Evolutionary conservation across 139 green algal species (phyloP).

Genomic region (Zygnema circumcarinatum): DNA sequence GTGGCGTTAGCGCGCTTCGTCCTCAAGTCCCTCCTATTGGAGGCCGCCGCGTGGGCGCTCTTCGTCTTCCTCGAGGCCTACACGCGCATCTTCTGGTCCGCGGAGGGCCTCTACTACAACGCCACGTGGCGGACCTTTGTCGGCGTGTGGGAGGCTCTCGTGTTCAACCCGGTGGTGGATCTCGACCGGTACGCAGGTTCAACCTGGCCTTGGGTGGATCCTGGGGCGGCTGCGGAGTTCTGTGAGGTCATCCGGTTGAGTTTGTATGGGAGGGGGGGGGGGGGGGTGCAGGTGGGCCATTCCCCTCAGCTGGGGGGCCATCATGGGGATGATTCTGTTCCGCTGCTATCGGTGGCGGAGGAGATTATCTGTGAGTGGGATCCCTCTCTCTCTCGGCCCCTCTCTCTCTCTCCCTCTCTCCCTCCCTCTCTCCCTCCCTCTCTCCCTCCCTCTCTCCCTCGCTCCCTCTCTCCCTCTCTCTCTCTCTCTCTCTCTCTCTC

Average conservation of each 20-base stretch:
- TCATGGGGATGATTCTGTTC: slow-evolving; percentile 3
- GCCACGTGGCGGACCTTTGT: slow-evolving; percentile 44
- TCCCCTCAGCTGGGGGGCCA: background rate
- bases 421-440: background rate
- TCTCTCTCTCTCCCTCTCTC: slow-evolving; percentile 2
- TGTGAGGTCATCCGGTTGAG: slow-evolving; percentile 22
- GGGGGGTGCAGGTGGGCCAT: slow-evolving; percentile 3
- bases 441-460: background rate
- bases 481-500: background rate
- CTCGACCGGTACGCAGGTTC: slow-evolving; percentile 35
- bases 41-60: slow-evolving; percentile 48
- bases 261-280: slow-evolving; percentile 4
- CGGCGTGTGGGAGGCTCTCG: slow-evolving; percentile 53
- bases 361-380: background rate
- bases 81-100: slow-evolving; percentile 49
- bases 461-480: background rate
- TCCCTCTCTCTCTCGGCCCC: background rate
- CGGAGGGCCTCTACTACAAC: slow-evolving; percentile 51
- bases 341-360: slow-evolving; percentile 18
- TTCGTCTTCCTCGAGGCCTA: slow-evolving; percentile 59
- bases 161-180: slow-evolving; percentile 58
- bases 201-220: background rate
- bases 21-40: slow-evolving; percentile 38
- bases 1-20: slow-evolving; percentile 52
- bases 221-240: background rate